phyloP scores from a whole-genome alignment of 345 rosid species.

The Hevea brasiliensis region DNA sequence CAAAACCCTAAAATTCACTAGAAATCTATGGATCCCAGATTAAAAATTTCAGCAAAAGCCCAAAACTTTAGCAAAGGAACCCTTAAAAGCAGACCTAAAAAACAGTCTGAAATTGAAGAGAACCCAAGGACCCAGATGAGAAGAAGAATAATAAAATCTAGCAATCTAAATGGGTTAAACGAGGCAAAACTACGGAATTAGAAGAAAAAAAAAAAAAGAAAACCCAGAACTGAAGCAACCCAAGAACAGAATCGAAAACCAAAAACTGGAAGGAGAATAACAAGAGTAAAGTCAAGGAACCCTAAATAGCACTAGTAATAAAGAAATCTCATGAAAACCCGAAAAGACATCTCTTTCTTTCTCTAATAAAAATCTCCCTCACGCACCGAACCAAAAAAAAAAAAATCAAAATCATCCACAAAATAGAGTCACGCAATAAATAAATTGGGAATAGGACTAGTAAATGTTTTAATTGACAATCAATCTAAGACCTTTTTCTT shows the following conservation, averaged over 20 bases:
- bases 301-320: conserved; percentile 32
- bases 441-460: conserved; percentile 25
- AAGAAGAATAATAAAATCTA: conserved; percentile 13
- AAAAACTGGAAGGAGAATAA: conserved; percentile 19
- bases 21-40: conserved; percentile 25
- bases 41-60: conserved; percentile 23
- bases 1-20: conserved; percentile 29
- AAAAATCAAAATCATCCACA: conserved; percentile 31
- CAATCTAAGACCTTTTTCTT: conserved; percentile 24
- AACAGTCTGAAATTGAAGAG: conserved; percentile 19
- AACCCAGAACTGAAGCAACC: conserved; percentile 11
- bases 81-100: conserved; percentile 19
- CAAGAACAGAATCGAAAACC: conserved; percentile 11
- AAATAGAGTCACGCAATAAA: conserved; percentile 37
- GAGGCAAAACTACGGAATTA: conserved; percentile 19
- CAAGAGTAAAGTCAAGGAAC: conserved; percentile 31
- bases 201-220: neutral
- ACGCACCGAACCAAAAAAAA: conserved; percentile 27
- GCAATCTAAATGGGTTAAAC: conserved; percentile 10
- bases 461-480: conserved; percentile 26
- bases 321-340: conserved; percentile 36
- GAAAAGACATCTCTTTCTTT: conserved; percentile 34
- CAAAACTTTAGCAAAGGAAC: conserved; percentile 19
- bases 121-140: conserved; percentile 26
- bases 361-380: conserved; percentile 36